Base-by-base conservation (phyloP, 352 stramenopile species). In the Phytophthora melonis region DNA sequence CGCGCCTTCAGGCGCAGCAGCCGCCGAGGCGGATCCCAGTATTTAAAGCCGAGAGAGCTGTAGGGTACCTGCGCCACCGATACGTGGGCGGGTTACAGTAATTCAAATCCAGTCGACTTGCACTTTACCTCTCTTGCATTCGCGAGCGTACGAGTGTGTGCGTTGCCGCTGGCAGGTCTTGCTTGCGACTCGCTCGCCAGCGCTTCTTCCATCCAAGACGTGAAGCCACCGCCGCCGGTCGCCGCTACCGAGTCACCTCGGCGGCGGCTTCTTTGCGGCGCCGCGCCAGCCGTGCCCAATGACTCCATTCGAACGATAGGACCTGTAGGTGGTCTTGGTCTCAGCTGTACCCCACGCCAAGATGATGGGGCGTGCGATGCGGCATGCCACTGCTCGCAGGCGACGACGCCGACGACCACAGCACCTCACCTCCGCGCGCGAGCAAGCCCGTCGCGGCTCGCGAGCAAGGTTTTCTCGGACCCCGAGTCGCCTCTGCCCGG, bases 41-140 rank as follows among this genome's bases (percentile, higher is more conserved):
- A 78, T 78, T 78, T 78, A 78, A 71, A n/a, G 59, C 41, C 50
- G 66, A 66, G 27, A 66, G 56, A 66, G n/a, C 57, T 63, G 60
- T 58, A 63, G 50, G 56, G 10, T 9, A 9, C 36, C 36, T 9
- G 36, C 36, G 18, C 41, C 41, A 49, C 41, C 41, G 41, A 49
- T 19, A 4, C 41, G 41, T 41, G 34, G 34, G 41, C 41, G 41
- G 41, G 41, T 49, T 9, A 18, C 13, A 32, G 27, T 45, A 49
- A 49, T 19, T 49, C 41, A 49, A 49, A 49, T 49, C 21, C 41
- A 49, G 41, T 49, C 41, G 41, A 49, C 41, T 49, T 49, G 41
- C 41, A 49, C 5, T 19, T 21, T 49, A 19, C 41, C 23, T 49
- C 41, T 19, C 41, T 49, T 49, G 14, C 13, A 49, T 49, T 8